Base-by-base conservation (phyloP, 495 filamentous ascomycete species). In the Lasiosphaeria ovina region DNA sequence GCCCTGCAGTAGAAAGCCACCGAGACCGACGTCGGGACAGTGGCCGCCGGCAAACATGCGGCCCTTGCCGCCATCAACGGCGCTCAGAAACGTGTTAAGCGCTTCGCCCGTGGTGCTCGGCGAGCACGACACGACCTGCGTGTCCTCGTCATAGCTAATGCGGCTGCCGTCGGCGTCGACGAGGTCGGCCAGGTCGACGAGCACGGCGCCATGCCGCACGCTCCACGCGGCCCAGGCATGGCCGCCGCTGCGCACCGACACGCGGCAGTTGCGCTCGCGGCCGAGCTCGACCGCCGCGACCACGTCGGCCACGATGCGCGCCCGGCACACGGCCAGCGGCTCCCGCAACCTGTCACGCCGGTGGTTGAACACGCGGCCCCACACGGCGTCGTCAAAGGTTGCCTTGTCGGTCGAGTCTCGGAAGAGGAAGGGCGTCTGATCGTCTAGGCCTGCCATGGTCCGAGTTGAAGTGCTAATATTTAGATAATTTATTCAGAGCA, bases 1-100 rank as follows among this genome's bases (percentile, higher is more conserved):
- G 4, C 81, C 81, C 53, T 83, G 80, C 6, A 84, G 63, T 35
- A 84, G 63, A 57, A 83, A 84, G 0, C 81, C 82, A 5, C 82
- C 82, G 9, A 85, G 57, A 1, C 80, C 82, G 31, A 84, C 81
- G 64, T 83, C 80, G 5, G 81, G 81, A 63, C 81, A 84, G 66
- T 85, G 82, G 0, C 81, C 81, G 2, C 76, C 81, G 3, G 71
- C 72, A 66, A 83, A 84, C 70, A 82, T 76, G 31, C 73, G 58
- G 0, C 70, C 76, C 58, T 75, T 64, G 50, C 74, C 61, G 49
- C 74, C 62, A 35, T 62, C 50, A 32, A 35, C 44, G 0, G 9
- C 17, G 3, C 34, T 50, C 35, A 85, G 62, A 47, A 66, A 66
- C 0, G 60, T 66, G 64, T 81, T 82, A 8, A 83, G 62, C 57